These are phyloP conservation scores for Termitomyces sp. DNA, from an alignment of 768 basidiomycete genomes.

Conservation along the genomic window DNA sequence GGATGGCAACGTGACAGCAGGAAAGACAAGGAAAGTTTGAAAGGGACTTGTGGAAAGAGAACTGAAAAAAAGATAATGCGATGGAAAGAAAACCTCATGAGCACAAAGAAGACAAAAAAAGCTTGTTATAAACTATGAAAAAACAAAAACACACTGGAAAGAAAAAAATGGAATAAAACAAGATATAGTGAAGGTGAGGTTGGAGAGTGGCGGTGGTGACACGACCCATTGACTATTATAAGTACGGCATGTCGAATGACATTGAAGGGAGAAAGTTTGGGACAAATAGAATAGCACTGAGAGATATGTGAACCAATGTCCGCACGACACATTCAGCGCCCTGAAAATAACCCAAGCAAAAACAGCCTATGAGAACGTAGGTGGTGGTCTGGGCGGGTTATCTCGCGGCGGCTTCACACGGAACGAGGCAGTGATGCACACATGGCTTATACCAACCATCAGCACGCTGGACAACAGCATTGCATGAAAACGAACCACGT, in stretches of 20 bases:
- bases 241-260: constrained; percentile 10
- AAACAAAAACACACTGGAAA: constrained; percentile 6
- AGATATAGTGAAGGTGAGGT: constrained; percentile 12
- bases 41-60: background rate
- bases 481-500: constrained; percentile 31
- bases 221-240: constrained; percentile 7
- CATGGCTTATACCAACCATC: constrained; percentile 46
- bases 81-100: background rate
- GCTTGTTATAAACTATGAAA: constrained; percentile 10
- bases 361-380: constrained; percentile 18
- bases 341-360: constrained; percentile 9
- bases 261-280: background rate
- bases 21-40: constrained; percentile 1
- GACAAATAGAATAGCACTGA: constrained; percentile 4
- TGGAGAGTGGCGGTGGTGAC: constrained; percentile 4
- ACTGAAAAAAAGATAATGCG: constrained; percentile 4
- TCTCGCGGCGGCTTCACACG: constrained; percentile 73
- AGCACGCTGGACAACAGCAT: constrained; percentile 8
- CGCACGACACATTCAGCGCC: constrained; percentile 4
- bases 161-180: constrained; percentile 10
- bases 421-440: constrained; percentile 72
- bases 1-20: constrained; percentile 11
- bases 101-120: constrained; percentile 1
- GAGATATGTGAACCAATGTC: constrained; percentile 14
- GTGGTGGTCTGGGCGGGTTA: constrained; percentile 23